Conservation (phyloP, 345 rosid genomes). For the Eucalyptus virginea region DNA sequence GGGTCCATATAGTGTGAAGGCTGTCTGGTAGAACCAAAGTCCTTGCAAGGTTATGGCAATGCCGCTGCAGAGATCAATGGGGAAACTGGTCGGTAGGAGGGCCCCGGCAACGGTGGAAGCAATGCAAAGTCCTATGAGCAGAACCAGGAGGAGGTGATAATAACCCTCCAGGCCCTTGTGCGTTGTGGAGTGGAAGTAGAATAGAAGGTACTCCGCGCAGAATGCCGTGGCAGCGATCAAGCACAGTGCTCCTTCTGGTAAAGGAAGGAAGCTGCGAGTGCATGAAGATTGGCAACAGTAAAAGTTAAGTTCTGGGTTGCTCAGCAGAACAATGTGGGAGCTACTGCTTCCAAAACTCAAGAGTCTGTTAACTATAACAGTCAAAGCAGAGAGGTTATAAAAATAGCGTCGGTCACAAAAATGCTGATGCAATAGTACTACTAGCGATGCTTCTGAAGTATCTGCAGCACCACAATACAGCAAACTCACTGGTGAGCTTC, state of each 20-base stretch:
- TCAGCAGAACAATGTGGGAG: not conserved
- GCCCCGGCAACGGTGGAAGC: slow-evolving; percentile 61
- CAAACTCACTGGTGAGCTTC: not conserved
- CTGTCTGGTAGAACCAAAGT: slow-evolving; percentile 97
- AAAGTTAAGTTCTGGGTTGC: not conserved
- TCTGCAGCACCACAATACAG: not conserved
- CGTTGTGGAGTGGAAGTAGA: slow-evolving; percentile 89
- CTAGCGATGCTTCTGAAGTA: not conserved
- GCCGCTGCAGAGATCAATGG: slow-evolving; percentile 61
- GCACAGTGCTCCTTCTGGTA: slow-evolving; percentile 74
- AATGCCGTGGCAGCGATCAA: slow-evolving; percentile 75
- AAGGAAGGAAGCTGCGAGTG: slow-evolving; percentile 37
- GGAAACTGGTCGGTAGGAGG: slow-evolving; percentile 66
- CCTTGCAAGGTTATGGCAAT: slow-evolving; percentile 88
- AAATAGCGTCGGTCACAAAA: not conserved
- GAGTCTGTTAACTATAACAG: not conserved
- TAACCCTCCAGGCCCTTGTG: slow-evolving; percentile 97
- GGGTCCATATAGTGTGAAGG: slow-evolving; percentile 88
- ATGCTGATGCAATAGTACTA: not conserved
- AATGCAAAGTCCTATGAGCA: slow-evolving; percentile 61
- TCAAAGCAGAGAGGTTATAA: not conserved
- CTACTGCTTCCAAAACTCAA: not conserved
- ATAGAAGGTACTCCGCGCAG: slow-evolving; percentile 69
- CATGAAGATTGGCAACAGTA: not conserved
- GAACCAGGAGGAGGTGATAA: slow-evolving; percentile 87